Base-by-base conservation (phyloP, 106 monocot genomes). In the Allium cepa region DNA sequence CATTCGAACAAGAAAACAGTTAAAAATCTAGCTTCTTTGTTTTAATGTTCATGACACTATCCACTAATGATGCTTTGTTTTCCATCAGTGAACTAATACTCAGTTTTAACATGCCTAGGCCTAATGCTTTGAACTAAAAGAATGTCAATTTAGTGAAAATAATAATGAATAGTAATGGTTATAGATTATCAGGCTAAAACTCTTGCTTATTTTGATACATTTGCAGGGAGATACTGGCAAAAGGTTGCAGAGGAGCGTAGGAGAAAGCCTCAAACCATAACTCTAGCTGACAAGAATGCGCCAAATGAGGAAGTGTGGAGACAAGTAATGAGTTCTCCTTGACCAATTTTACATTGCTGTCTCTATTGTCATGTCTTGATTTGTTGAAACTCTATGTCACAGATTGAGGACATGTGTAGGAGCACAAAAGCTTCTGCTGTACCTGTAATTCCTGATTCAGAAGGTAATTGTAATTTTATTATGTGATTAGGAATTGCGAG, bases 231-330 rank as follows among this genome's bases (percentile, higher is more conserved):
- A 75, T 99, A 99, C 72, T 99, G 99, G 99, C 93, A 80, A 53
- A 92, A 90, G 70, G 84, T 99, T 77, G 82, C 83, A 52, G 93
- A 99, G 46, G 92, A 99, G 64, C 73, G 84, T 46, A 89, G 69
- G 72, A 87, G 72, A 74, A 99, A 81, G 66, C 93, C 99, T 46
- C 77, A 67, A 79, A 53, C 84, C 15, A 85, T 99, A 77, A 99
- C 80, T 53, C 87, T 99, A 70, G 99, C 99, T 67, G 99, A 99
- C 72, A 99, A 99, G 82, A 99, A 99, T 87, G 99, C 99, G 22
- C 99, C 99, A 55, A 99, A 99, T 76, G 99, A 99, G 76, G 99
- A 99, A 87, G 99, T 99, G 7, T 99, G 99, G 99, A 81, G 76
- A 56, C 90, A 83, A 82, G 99, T 92, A 72, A 66, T 63, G 9